Percentiles rank a stretch among this genome's conserved stretches.
Evolutionary conservation across 176 grass and related monocot genomes (phyloP).

Genomic region (Guadua angustifolia): DNA sequence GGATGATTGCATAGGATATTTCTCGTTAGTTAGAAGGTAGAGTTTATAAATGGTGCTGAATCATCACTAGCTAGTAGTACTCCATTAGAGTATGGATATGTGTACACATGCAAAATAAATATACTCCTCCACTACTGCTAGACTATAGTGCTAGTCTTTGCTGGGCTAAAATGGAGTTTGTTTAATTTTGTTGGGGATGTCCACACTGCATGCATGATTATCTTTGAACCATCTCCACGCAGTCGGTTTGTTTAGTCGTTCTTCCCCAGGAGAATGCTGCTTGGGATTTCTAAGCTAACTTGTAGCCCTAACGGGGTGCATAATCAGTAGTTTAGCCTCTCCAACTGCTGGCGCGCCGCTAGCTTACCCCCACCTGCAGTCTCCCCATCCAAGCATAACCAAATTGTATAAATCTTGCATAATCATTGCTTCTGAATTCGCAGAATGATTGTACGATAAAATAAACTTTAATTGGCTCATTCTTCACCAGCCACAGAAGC

Average conservation of each 20-base stretch:
- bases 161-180: conserved; percentile 35
- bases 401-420: conserved; percentile 24
- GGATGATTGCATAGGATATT: no score
- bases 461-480: conserved; percentile 6
- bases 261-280: conserved; percentile 43
- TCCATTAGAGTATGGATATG: conserved; percentile 15
- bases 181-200: conserved; percentile 40
- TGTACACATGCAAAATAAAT: conserved; percentile 29
- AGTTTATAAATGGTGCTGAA: conserved; percentile 3
- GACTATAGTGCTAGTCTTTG: background rate
- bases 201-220: conserved; percentile 44
- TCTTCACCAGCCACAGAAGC: background rate
- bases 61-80: background rate
- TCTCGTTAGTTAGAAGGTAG: conserved; percentile 45
- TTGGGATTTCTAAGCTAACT: conserved; percentile 43
- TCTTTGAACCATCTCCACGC: conserved; percentile 47
- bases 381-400: background rate
- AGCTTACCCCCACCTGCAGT: background rate
- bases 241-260: conserved; percentile 38
- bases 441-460: conserved; percentile 42
- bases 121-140: background rate
- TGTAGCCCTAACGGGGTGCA: conserved; percentile 59
- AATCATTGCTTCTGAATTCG: conserved; percentile 51
- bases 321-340: conserved; percentile 46
- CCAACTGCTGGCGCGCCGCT: conserved; percentile 37